Percentiles rank a stretch among this genome's conserved stretches.
Conservation (phyloP, 306 rosid genomes). For the Prunus dulcis region DNA sequence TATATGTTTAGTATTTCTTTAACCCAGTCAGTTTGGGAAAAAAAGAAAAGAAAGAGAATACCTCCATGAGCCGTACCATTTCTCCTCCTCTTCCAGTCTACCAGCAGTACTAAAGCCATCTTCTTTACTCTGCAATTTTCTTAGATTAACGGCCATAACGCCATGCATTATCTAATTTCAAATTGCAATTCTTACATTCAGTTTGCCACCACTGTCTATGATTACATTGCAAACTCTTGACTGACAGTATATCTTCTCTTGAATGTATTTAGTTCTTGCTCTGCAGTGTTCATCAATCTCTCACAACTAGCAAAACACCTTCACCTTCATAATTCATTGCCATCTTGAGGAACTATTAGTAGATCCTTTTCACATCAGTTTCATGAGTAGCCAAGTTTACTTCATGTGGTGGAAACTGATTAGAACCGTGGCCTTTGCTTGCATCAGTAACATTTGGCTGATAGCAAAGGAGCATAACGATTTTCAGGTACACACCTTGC, state of each 20-base stretch:
- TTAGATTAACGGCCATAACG: not conserved
- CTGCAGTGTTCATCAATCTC: no score
- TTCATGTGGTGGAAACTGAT: not conserved
- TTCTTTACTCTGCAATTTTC: not conserved
- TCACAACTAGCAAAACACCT: no score
- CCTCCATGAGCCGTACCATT: not conserved
- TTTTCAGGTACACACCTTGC: not conserved
- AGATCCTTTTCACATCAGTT: not conserved
- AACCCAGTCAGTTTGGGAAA: not conserved
- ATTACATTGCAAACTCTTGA: no score
- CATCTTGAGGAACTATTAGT: no score
- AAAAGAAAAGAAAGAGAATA: not conserved
- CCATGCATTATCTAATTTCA: not conserved
- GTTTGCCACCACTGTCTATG: no score
- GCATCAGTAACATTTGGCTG: not conserved
- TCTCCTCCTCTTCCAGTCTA: not conserved
- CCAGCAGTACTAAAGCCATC: not conserved
- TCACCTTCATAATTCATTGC: no score
- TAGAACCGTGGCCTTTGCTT: not conserved
- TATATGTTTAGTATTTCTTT: not conserved
- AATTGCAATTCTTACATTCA: no score
- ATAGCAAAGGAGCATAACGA: not conserved
- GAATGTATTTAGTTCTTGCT: no score
- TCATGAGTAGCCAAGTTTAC: not conserved
- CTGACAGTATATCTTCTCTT: no score